Base-by-base conservation (phyloP, 306 rosid species). In the peach (Prunus persica) region DNA sequence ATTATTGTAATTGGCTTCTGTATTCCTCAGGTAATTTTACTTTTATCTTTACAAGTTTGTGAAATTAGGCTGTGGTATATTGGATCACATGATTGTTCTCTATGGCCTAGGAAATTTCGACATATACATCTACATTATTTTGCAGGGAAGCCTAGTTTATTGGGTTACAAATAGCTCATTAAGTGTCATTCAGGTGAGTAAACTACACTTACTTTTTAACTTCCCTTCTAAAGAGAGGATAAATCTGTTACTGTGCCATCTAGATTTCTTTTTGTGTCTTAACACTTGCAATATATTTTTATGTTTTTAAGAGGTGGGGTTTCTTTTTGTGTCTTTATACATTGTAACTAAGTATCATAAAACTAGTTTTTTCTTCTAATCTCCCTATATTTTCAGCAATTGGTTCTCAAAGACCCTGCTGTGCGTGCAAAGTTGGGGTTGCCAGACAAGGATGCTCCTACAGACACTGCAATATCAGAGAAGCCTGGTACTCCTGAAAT, bases 71-170 rank as follows among this genome's bases (percentile, higher is more conserved):
- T 58, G 55, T 28, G 54, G 49, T 34, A 65, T 76, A 25, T 67
- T 62, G 74, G 74, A 56, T 67, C 49, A 45, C 38, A 67, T 67
- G 45, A 71, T 72, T 73, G 38, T 52, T 66, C 66, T 57, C 65
- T 28, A 22, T 58, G 56, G 13, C 67, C 76, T 67, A 11, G 25
- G 46, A 72, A 27, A n/a, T 11, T 50, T 24, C 43, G 2, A 61
- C 47, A 51, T 47, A 61, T 45, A 0, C 27, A 3, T 80, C 60
- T 47, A 15, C 52, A 52, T 69, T 78, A 51, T 84, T 75, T 82
- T 82, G 85, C 87, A 95, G 98, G 98, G 98, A 49, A 95, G 97
- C 89, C 96, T 82, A 64, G 79, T 92, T 72, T 95, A 95, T 82
- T 95, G 98, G 98, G 76, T 83, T 64, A 89, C 96, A 28, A 95